Evolutionary conservation across 179 eudicot genomes (phyloP), one percentile per base, ranked within the genome.

Genomic region (Kewa caespitosa): DNA sequence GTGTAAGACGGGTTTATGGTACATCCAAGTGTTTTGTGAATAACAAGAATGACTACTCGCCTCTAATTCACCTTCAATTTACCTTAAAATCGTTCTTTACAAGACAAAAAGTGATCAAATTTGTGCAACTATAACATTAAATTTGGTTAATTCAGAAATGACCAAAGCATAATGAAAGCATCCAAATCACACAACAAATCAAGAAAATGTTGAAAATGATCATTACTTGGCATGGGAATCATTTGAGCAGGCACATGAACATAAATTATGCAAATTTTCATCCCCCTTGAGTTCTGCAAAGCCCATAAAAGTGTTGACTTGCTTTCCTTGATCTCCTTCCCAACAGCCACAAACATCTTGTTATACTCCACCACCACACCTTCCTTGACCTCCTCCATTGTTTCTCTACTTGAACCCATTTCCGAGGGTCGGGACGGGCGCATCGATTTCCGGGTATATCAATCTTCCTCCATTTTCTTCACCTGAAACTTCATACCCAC

Each of bases 161-260:
- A 37, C 50, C 28, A 33, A n/a, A 66, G 18, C 17, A 79, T 32
- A 28, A 48, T 71, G 13, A 17, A 38, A 15, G 23, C 31, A 48
- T 32, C 41, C 11, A 15, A 52, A 57, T 8, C 2, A 64, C 46
- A 38, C 15, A 39, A 48, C 31, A 54, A 72, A 31, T 48, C 31
- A 52, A 12, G 2, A 32, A 46, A 72, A 13, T 30, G 50, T 11
- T 30, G 25, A 22, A 50, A 42, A 12, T 12, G 57, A 65, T 52
- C 74, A 80, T 88, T 84, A 94, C 98, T 79, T 75, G 82, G 83
- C 77, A 86, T 78, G 52, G 92, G 90, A 46, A 92, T 87, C 82
- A 79, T 73, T 80, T 90, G 86, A 13, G 96, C 90, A 38, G 97
- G 95, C 59, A 88, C 85, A 81, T 91, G 97, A 86, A 95, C 91